Conservation (phyloP, 768 basidiomycete species). For the Hypholoma sublateritium region DNA sequence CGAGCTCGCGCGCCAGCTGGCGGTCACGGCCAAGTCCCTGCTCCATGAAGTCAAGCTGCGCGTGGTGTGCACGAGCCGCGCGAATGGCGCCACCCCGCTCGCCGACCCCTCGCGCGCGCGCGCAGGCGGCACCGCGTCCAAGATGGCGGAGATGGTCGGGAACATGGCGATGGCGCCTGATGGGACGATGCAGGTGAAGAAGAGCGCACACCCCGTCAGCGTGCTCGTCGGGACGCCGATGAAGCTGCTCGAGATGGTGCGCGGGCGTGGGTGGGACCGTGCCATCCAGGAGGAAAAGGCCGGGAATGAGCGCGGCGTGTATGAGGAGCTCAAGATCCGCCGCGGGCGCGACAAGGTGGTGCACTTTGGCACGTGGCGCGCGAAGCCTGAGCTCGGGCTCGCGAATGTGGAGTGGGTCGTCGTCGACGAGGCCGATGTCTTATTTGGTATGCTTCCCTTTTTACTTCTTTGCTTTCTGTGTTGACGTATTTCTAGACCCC, state of each 20-base stretch:
- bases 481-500: conserved; percentile 49
- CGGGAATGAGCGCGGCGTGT: conserved; percentile 23
- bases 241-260: conserved; percentile 60
- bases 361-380: conserved; percentile 41
- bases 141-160: conserved; percentile 9
- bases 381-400: conserved; percentile 58
- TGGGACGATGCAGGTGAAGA: conserved; percentile 22
- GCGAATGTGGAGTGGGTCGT: conserved; percentile 84
- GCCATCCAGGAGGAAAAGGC: conserved; percentile 10
- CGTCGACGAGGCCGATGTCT: conserved; percentile 88
- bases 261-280: conserved; percentile 44
- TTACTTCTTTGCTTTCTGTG: background rate
- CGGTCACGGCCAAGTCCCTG: conserved; percentile 71
- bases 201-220: conserved; percentile 36
- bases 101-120: conserved; percentile 25
- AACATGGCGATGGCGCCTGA: background rate
- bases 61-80: conserved; percentile 30
- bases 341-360: conserved; percentile 35
- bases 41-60: conserved; percentile 76
- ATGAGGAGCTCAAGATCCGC: conserved; percentile 22
- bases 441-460: conserved; percentile 60
- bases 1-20: conserved; percentile 82
- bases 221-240: conserved; percentile 63
- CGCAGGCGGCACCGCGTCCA: conserved; percentile 47
- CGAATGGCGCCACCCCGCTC: conserved; percentile 6